Evolutionary conservation across 208 protist genomes (phyloP).

Genomic region (Leishmania tarentolae): DNA sequence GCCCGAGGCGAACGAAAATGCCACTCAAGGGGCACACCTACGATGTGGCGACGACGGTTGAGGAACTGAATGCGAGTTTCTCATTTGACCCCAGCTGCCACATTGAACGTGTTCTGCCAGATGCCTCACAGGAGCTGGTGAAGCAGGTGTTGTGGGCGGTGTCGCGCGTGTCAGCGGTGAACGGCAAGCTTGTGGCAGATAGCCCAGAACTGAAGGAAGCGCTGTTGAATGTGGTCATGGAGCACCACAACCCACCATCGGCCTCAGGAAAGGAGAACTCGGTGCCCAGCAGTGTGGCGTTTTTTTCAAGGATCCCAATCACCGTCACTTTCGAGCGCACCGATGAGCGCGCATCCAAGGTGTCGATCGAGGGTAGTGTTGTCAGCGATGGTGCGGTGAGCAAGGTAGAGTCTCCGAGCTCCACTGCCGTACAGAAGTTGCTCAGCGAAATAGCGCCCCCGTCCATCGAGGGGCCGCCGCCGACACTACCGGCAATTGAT

Average conservation of each 20-base stretch:
- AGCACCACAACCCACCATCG: constrained; percentile 8
- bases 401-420: constrained; percentile 29
- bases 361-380: constrained; percentile 67
- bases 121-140: constrained; percentile 35
- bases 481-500: constrained; percentile 24
- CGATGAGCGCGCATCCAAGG: constrained; percentile 26
- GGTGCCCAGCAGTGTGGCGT: constrained; percentile 1
- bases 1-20: constrained; percentile 2
- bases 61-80: constrained; percentile 53
- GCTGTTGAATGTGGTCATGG: constrained; percentile 34
- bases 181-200: constrained; percentile 47
- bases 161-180: constrained; percentile 53
- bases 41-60: constrained; percentile 46
- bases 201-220: constrained; percentile 59
- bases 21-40: constrained; percentile 14
- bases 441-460: constrained; percentile 37
- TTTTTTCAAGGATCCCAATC: constrained; percentile 28
- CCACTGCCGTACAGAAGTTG: constrained; percentile 37
- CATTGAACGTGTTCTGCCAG: constrained; percentile 43
- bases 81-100: constrained; percentile 64
- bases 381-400: constrained; percentile 51
- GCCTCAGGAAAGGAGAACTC: constrained; percentile 1
- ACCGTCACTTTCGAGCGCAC: constrained; percentile 47
- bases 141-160: constrained; percentile 10
- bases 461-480: constrained; percentile 26